Base-by-base conservation (phyloP, 495 filamentous ascomycete species). In the Penicillium herquei region DNA sequence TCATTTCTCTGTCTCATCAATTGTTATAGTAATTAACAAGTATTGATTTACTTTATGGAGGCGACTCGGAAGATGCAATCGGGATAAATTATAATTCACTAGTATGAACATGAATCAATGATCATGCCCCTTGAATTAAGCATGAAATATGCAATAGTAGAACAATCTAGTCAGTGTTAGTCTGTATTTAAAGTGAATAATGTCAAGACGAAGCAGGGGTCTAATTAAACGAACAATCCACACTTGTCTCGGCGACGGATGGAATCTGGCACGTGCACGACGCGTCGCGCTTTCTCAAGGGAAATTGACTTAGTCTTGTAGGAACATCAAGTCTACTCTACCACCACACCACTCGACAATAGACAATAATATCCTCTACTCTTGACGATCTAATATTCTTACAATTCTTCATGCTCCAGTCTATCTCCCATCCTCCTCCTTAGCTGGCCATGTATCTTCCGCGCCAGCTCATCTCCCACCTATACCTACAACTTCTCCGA, bases 371-470 rank as follows among this genome's bases (percentile, higher is more conserved):
- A 13, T 45, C 43, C 51, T 52, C 14, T 37, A 9, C 42, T 49
- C 45, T 57, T 56, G 40, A 16, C n/a, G 39, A 10, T 39, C 16
- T 11, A 8, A 11, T 18, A 47, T 59, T 52, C 12, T 45, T 57
- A 48, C 48, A 39, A 33, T 62, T 52, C 55, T 61, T 61, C 56
- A 60, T 62, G 61, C 58, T 65, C 58, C 52, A 55, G 61, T 60
- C 53, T 55, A 42, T 52, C 52, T 57, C 50, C 57, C 49, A 54
- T 34, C 41, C 46, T 48, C 48, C 45, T 34, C 43, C 54, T 30
- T 64, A 60, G 63, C 57, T 64, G 61, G 66, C 67, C 67, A 98
- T 98, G 94, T 96, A 96, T 85, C 89, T 98, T 50, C 94, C 94
- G 58, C 90, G 95, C 62, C 78, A 80, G 58, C 84, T 94, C 53